phyloP scores from a whole-genome alignment of 305 asterid genomes.

The Fraxinus platypoda region DNA sequence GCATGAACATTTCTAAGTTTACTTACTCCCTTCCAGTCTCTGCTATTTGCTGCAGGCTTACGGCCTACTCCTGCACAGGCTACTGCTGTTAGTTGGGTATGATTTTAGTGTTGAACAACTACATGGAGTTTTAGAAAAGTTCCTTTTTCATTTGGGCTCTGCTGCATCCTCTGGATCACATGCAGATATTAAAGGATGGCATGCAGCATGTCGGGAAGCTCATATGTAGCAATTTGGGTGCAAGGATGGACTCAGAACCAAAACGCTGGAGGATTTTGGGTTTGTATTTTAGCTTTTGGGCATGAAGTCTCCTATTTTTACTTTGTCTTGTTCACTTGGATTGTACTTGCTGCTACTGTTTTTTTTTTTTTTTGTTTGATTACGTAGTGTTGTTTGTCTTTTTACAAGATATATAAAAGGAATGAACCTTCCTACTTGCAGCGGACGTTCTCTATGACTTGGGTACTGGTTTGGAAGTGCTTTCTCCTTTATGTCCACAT shows the following conservation, averaged over 20 bases:
- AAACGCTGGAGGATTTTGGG: slow-evolving; percentile 93
- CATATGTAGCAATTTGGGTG: slow-evolving; percentile 92
- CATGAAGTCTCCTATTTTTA: not conserved
- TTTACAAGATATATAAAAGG: slow-evolving; percentile 14
- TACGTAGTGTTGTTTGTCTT: slow-evolving; percentile 12
- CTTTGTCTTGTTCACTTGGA: not conserved
- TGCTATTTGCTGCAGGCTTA: slow-evolving; percentile 97
- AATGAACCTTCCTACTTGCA: slow-evolving; percentile 41
- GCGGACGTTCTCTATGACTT: slow-evolving; percentile 94
- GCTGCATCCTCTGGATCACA: slow-evolving; percentile 21
- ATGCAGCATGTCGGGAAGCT: slow-evolving; percentile 97
- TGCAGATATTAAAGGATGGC: slow-evolving; percentile 90
- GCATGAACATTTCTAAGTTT: slow-evolving; percentile 25
- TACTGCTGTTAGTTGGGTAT: slow-evolving; percentile 98
- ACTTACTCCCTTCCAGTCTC: slow-evolving; percentile 78
- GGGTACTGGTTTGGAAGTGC: slow-evolving; percentile 89
- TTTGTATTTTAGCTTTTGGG: slow-evolving; percentile 32
- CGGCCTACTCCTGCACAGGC: slow-evolving; percentile 99
- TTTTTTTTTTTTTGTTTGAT: not conserved
- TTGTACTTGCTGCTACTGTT: not conserved
- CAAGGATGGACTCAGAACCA: slow-evolving; percentile 99
- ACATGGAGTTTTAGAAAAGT: not conserved
- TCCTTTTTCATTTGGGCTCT: slow-evolving; percentile 10
- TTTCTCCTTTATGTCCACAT: slow-evolving; percentile 95
- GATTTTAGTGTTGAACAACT: slow-evolving; percentile 19